Conservation (phyloP, 768 basidiomycete species). For the Astraeus odoratus region DNA sequence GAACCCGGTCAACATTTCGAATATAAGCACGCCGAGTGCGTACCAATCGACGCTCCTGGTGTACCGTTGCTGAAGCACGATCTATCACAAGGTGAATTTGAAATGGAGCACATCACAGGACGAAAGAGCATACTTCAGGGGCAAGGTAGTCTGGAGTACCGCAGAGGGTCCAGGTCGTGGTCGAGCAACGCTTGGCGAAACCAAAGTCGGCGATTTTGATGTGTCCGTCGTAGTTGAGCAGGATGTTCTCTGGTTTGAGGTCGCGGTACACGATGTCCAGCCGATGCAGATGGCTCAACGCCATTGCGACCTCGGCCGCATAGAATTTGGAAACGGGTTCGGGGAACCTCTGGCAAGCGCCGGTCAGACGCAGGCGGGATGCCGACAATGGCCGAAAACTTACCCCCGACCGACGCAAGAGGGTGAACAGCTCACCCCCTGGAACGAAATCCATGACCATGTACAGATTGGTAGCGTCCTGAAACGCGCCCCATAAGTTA, state of each 20-base stretch:
- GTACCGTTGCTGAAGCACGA: conserved; percentile 78
- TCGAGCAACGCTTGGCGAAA: conserved; percentile 85
- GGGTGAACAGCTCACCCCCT: conserved; percentile 94
- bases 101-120: conserved; percentile 15
- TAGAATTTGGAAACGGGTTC: conserved; percentile 98
- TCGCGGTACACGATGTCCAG: conserved; percentile 94
- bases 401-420: conserved; percentile 85
- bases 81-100: conserved; percentile 31
- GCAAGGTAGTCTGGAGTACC: conserved; percentile 96
- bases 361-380: conserved; percentile 12
- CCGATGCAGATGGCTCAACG: conserved; percentile 82
- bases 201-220: conserved; percentile 98
- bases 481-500: conserved; percentile 94
- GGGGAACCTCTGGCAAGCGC: conserved; percentile 67
- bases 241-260: conserved; percentile 95
- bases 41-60: conserved; percentile 99
- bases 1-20: conserved; percentile 95
- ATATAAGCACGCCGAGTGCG: conserved; percentile 93
- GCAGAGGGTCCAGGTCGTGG: conserved; percentile 91
- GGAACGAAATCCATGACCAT: conserved; percentile 98
- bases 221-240: conserved; percentile 90
- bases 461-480: conserved; percentile 88
- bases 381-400: conserved; percentile 5
- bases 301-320: conserved; percentile 89
- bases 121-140: conserved; percentile 60